Conservation (phyloP, 139 green algal species). For the Chlorella vulgaris region DNA sequence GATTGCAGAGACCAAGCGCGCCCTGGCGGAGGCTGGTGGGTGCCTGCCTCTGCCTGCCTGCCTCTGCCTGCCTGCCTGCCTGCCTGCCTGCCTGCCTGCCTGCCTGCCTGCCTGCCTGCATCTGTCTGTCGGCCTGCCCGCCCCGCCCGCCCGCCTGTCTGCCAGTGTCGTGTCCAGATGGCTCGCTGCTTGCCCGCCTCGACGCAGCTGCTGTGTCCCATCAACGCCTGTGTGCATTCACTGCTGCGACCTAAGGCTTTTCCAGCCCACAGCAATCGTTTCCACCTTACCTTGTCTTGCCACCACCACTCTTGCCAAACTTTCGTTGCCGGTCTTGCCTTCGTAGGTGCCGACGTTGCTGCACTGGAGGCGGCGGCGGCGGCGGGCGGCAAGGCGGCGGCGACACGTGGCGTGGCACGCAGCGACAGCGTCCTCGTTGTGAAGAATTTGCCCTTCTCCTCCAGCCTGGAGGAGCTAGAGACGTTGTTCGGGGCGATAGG, state of each 20-base stretch:
- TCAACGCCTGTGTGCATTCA: no score
- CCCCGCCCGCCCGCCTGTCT: no score
- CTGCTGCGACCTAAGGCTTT: no score
- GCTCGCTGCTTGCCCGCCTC: no score
- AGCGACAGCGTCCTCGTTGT: slow-evolving; percentile 79
- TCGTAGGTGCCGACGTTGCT: slow-evolving; percentile 21
- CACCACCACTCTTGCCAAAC: neutral
- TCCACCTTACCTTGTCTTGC: no score
- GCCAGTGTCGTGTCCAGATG: no score
- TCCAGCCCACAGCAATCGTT: no score
- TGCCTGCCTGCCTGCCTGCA: no score
- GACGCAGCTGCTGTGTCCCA: no score
- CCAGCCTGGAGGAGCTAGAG: slow-evolving; percentile 70
- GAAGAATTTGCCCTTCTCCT: slow-evolving; percentile 95
- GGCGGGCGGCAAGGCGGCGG: slow-evolving; percentile 14
- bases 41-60: no score
- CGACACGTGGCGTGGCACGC: slow-evolving; percentile 57
- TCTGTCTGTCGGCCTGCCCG: no score
- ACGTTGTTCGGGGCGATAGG: slow-evolving; percentile 65
- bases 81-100: neutral
- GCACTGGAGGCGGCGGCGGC: slow-evolving; percentile 19
- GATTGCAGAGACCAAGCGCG: slow-evolving; percentile 89
- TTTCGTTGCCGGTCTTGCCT: neutral
- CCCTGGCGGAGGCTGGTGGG: slow-evolving; percentile 68
- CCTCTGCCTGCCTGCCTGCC: no score